Conservation (phyloP, 306 rosid species). For the Fagus crenata region DNA sequence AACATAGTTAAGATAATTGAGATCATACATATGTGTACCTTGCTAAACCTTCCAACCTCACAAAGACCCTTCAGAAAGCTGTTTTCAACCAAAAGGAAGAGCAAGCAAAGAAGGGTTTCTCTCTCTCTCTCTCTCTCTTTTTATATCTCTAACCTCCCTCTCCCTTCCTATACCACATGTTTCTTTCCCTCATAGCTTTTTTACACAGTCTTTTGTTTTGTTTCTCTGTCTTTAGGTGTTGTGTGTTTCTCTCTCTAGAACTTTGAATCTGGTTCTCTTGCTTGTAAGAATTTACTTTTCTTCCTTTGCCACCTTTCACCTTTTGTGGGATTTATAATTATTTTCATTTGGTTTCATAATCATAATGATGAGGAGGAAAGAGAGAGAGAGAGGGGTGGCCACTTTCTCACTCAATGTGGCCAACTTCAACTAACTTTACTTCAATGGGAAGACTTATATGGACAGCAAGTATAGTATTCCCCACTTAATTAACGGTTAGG, state of each 20-base stretch:
- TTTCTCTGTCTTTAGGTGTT: slow-evolving; percentile 17
- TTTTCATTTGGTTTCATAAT: slow-evolving; percentile 45
- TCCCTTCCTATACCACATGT: slow-evolving; percentile 52
- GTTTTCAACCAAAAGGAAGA: slow-evolving; percentile 24
- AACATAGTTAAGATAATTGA: neutral
- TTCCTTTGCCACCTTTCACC: slow-evolving; percentile 58
- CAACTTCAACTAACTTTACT: slow-evolving; percentile 90
- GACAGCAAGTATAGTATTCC: slow-evolving; percentile 47
- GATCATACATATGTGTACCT: slow-evolving; percentile 17
- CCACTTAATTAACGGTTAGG: slow-evolving; percentile 45
- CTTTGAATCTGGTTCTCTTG: slow-evolving; percentile 56
- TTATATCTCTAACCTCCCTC: slow-evolving; percentile 38
- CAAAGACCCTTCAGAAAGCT: slow-evolving; percentile 21
- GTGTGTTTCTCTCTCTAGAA: slow-evolving; percentile 13
- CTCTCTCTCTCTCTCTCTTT: slow-evolving; percentile 18
- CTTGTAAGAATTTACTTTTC: slow-evolving; percentile 48
- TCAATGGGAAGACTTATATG: slow-evolving; percentile 78
- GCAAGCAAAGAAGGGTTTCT: slow-evolving; percentile 18
- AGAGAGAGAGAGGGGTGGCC: slow-evolving; percentile 52
- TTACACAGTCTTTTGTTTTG: neutral
- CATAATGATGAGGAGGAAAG: slow-evolving; percentile 49
- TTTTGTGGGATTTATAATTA: slow-evolving; percentile 56
- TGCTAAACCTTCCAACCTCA: slow-evolving; percentile 15
- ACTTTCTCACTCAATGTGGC: slow-evolving; percentile 88
- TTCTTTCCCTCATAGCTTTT: slow-evolving; percentile 27